Evolutionary conservation across 176 grass and related monocot genomes (phyloP).

Genomic region (Paspalum vaginatum): DNA sequence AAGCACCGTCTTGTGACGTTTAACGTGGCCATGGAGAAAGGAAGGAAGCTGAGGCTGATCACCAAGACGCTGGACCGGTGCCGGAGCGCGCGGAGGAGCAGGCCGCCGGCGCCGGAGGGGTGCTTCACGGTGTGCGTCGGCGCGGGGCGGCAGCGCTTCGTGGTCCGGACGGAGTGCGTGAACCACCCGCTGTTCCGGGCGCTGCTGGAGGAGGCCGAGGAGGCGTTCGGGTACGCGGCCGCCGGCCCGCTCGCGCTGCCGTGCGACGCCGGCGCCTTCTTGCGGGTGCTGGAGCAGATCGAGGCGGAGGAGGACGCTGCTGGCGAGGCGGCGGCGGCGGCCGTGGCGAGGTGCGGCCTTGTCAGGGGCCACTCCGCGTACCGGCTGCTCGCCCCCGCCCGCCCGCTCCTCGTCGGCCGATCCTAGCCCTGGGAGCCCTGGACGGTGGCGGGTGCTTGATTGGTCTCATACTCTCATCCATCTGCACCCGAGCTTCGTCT

Average conservation of each 20-base stretch:
- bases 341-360: constrained; percentile 31
- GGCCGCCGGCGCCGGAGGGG: constrained; percentile 27
- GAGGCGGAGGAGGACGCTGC: constrained; percentile 48
- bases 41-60: constrained; percentile 48
- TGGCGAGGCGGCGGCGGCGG: background rate
- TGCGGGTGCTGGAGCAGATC: constrained; percentile 52
- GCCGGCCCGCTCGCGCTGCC: constrained; percentile 65
- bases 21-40: constrained; percentile 18
- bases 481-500: background rate
- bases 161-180: constrained; percentile 51
- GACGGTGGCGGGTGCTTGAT: background rate
- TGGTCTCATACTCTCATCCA: background rate
- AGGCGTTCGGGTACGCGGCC: constrained; percentile 52
- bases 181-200: constrained; percentile 61
- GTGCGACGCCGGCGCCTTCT: constrained; percentile 50
- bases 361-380: constrained; percentile 39
- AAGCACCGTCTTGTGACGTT: background rate
- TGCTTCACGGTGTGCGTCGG: constrained; percentile 62
- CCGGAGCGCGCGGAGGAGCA: constrained; percentile 10
- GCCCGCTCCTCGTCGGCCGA: background rate
- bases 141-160: constrained; percentile 46
- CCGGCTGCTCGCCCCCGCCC: constrained; percentile 17
- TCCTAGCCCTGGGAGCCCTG: background rate
- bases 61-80: constrained; percentile 60
- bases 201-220: constrained; percentile 65